Evolutionary conservation across 2,329 filamentous ascomycete genomes (phyloP), one percentile per base, ranked within the genome.

Genomic region (Elsinoe batatas): DNA sequence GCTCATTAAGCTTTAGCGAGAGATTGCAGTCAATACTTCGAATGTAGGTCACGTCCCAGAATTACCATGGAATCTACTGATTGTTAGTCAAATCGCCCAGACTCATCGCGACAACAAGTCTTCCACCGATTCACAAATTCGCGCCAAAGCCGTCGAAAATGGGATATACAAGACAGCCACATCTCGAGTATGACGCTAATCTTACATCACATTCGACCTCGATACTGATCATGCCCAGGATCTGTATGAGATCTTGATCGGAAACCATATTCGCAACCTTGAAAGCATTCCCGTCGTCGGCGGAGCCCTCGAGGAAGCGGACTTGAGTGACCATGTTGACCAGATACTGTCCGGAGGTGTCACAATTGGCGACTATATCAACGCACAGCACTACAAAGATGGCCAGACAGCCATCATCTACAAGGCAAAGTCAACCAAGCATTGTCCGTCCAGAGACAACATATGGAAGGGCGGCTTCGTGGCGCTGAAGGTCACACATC

Each of bases 361-460:
- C 59, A 69, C 64, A 56, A 75, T 84, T 58, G 82, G 82, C 3
- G 70, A 69, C 22, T 85, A 83, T 65, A 70, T 70, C 42, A 76
- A 78, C 59, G 81, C 79, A 46, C 68, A 75, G 17, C 79, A 81
- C 67, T 73, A 79, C 63, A 74, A 72, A 57, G 77, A 81, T 60
- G 93, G 93, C 17, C 75, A 91, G 11, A 93, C 89, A 59, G 93
- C 91, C 15, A 81, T 84, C 56, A 83, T 98, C 51, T 97, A 91
- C 72, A 84, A 84, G 63, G 83, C 83, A 38, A 72, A 74, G 15
- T 68, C 71, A 17, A 68, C 68, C 15, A 26, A 58, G 61, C 67
- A 60, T 47, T 59, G 63, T 8, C 43, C 62, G 17, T 59, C 62
- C 13, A 58, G 58, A 12, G 53, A 61, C 13, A 36, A 7, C 3